Evolutionary conservation across 1,284 basidiomycete genomes (phyloP), one percentile per base, ranked within the genome.

Genomic region (Crucibulum cyathiforme): DNA sequence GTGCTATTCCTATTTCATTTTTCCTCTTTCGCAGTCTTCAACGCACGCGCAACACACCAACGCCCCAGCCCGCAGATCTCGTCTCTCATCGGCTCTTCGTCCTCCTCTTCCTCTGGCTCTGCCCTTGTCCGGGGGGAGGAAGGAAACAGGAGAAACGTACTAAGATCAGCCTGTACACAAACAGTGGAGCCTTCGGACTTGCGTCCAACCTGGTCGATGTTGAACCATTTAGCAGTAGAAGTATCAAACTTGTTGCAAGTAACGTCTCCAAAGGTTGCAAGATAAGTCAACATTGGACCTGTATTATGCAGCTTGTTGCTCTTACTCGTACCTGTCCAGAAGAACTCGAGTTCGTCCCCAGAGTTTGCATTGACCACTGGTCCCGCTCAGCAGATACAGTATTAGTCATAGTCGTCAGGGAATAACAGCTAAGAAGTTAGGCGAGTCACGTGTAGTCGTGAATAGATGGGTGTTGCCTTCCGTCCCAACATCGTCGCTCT

Each of bases 331-430:
- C 79, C 85, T 36, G 72, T 75, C 90, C 90, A 93, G 59, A 79
- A 74, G 67, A 93, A 85, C 5, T 78, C 74, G 17, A 93, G 56
- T 0, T 67, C 68, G 70, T 86, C 87, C 7, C 91, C 90, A 1
- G 92, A 86, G 54, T 86, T 88, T 10, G 85, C 90, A 52, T 81
- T 66, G 1, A 82, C 88, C 47, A 87, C 79, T 49, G 85, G 71
- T 5, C 79, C 64, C 1, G 87, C 90, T 1, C 78, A 73, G 57
- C 81, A 72, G 3, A 88, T 84, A 34, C 78, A n/a, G n/a, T n/a
- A n/a, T n/a, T n/a, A n/a, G n/a, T n/a, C n/a, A n/a, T 74, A n/a
- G 79, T 2, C 92, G 91, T 67, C 92, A 93, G 69, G 84, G 88
- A 12, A 92, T 49, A 60, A 80, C 79, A 1, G 80, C 65, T 68